Percentiles rank a stretch among this genome's conserved stretches.
Evolutionary conservation across 2,329 filamentous ascomycete genomes (phyloP).

Genomic region (Thelonectria olida): DNA sequence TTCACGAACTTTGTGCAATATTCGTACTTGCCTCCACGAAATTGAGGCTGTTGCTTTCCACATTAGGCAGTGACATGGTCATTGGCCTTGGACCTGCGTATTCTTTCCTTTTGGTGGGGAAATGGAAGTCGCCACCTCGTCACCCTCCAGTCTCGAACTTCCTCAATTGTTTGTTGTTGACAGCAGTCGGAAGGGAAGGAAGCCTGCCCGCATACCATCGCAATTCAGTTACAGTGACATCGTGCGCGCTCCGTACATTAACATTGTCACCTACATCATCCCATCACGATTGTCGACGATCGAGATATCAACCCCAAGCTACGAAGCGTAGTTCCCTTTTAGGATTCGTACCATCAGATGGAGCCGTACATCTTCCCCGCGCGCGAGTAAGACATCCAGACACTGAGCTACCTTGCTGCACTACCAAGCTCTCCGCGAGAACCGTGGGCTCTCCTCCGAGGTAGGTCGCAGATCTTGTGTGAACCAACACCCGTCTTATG

Average conservation of each 20-base stretch:
- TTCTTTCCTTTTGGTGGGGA: background rate
- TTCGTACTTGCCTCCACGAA: background rate
- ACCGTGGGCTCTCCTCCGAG: too few species aligned
- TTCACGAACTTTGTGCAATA: background rate
- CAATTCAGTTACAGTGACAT: too few species aligned
- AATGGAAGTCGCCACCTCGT: background rate
- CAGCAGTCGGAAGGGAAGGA: too few species aligned
- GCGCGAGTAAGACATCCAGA: too few species aligned
- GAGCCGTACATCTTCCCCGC: too few species aligned
- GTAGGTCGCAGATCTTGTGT: too few species aligned
- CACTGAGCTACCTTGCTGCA: too few species aligned
- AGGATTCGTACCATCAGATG: too few species aligned
- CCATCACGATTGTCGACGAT: background rate
- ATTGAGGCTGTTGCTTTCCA: background rate
- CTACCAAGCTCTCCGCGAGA: too few species aligned
- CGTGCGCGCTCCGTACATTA: too few species aligned
- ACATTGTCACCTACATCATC: background rate
- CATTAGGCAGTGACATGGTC: background rate
- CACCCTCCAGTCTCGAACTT: background rate
- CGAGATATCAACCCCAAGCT: background rate
- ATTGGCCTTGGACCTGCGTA: background rate
- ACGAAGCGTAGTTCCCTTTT: background rate
- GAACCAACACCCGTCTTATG: too few species aligned
- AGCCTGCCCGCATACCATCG: too few species aligned
- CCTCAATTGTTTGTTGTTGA: background rate